Base-by-base conservation (phyloP, 2,329 filamentous ascomycete species). In the Huntiella omanensis region DNA sequence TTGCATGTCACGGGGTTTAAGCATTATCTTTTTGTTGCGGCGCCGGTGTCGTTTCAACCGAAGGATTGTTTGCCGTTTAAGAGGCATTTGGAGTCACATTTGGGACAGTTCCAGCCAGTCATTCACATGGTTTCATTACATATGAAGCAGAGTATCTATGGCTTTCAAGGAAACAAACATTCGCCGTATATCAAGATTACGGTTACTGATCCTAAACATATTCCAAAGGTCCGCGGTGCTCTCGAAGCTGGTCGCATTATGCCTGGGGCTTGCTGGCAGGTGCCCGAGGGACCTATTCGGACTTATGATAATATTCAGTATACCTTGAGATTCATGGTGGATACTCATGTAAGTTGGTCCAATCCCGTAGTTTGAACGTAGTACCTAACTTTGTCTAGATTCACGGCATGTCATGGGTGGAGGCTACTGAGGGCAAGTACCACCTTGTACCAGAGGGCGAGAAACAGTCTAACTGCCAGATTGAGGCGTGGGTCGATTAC, bases 241-340 rank as follows among this genome's bases (percentile, higher is more conserved):
- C 81, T 98, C 41, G 83, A 95, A 60, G 67, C 66, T 6, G 79
- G 81, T 7, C 68, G 73, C 49, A 80, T 83, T 49, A 95, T 96
- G 58, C 96, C 85, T 73, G 93, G 88, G 60, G 77, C 80, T 4
- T 70, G 95, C 61, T 98, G 91, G 88, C 81, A 77, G 53, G 72
- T 67, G 15, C 66, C 70, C 5, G 69, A 47, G 4, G 74, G 73
- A 15, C 81, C 81, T 15, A 77, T 96, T 52, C 73, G 87, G 60
- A 96, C 91, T 0, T 98, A 88, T 56, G 91, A 98, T 66, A 95
- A 80, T 54, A 87, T 98, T 48, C 84, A 93, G 67, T 98, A 95
- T 58, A 76, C 96, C 19, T 64, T 96, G 53, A 75, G 91, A 44
- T 96, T 98, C 63, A 98, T 98, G 91, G 88, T 98, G 43, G 91